Evolutionary conservation across 1,139 yeast genomes (phyloP), one percentile per base, ranked within the genome.

Genomic region (Geotrichum klebahnii): DNA sequence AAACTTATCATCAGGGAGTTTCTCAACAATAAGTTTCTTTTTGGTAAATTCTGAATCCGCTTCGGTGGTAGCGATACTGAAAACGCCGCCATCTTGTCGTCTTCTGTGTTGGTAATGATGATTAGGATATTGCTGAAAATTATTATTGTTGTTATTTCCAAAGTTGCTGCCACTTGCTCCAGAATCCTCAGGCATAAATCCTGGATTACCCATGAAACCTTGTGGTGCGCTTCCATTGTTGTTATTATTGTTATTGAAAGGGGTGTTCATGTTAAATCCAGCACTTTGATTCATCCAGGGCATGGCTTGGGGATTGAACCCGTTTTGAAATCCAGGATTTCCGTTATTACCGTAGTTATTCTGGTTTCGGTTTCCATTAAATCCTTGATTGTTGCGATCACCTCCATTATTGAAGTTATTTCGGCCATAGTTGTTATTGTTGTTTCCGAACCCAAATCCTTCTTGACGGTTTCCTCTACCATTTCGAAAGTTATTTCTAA

Each of bases 1-100:
- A 34, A 74, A 63, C 54, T 69, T 65, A 32, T 74, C 77, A 1
- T 56, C 58, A 2, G 80, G 80, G 10, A 75, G 51, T 42, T 70
- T 68, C 35, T 76, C 76, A 5, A 76, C 69, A 3, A 75, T 62
- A 5, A 76, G 61, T 17, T 50, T 57, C 37, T 56, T 52, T 37
- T 59, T 61, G 42, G 58, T 43, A 31, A 52, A 53, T 31, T 58
- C 64, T 17, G 52, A 48, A 22, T 59, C 59, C 12, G 57, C 59
- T 4, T 53, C 52, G 17, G 57, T 53, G 9, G 61, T 53, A 1
- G 60, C 55, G 1, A 60, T 36, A 1, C 41, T 48, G 1, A 56
- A 50, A 9, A 53, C 42, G 46, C 59, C 41, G 49, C 58, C 40
- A 49, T 58, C 32, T 58, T 53, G 5, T 33, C 28, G 5, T 5